Conservation (phyloP, 495 filamentous ascomycete species). For the Penicillium argentinense region DNA sequence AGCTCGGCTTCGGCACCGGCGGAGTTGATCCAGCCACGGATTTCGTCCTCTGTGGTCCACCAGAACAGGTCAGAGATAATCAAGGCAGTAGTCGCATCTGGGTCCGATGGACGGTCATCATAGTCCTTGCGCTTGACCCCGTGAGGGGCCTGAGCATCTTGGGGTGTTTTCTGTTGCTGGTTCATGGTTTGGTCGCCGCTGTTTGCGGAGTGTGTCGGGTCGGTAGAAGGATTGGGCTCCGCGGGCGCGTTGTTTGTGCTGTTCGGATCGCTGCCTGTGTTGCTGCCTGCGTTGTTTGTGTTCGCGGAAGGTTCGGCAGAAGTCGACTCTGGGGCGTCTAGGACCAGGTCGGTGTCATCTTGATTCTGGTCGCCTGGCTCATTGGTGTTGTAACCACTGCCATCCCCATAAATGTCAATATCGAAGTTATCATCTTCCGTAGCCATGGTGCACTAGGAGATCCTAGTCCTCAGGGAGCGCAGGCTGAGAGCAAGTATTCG, state of each 20-base stretch:
- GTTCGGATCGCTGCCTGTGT: conserved; percentile 9
- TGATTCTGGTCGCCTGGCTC: conserved; percentile 53
- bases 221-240: not conserved
- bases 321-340: conserved; percentile 34
- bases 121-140: conserved; percentile 74
- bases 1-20: conserved; percentile 78
- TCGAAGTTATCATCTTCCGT: conserved; percentile 90
- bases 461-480: conserved; percentile 8
- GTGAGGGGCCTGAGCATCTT: conserved; percentile 48
- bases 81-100: conserved; percentile 77
- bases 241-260: not conserved
- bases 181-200: conserved; percentile 15
- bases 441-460: conserved; percentile 60
- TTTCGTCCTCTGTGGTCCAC: conserved; percentile 96
- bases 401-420: conserved; percentile 96
- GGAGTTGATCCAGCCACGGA: conserved; percentile 82
- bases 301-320: conserved; percentile 2
- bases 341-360: conserved; percentile 43
- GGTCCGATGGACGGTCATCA: conserved; percentile 77
- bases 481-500: conserved; percentile 17
- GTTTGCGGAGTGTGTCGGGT: conserved; percentile 16
- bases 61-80: conserved; percentile 87
- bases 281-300: conserved; percentile 11
- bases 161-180: conserved; percentile 15
- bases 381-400: conserved; percentile 49